These are phyloP conservation scores for Turritis glabra DNA, from an alignment of 345 rosid species.

Conservation along the genomic window DNA sequence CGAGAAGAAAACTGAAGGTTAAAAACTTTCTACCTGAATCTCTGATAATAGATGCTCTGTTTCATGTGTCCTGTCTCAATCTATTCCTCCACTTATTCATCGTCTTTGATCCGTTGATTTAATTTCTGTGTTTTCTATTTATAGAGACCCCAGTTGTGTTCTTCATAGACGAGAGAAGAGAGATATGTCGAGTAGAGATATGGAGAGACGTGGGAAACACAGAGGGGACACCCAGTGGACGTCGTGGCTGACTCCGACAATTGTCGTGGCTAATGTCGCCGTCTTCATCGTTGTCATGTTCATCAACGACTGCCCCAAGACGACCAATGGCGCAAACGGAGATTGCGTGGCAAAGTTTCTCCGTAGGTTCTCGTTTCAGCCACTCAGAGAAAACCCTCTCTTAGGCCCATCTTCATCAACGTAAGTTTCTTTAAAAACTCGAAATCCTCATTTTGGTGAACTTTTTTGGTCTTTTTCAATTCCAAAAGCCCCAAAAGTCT, in stretches of 20 bases:
- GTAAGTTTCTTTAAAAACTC: constrained; percentile 42
- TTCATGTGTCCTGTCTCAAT: constrained; percentile 16
- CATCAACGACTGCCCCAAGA: constrained; percentile 82
- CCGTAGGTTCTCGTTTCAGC: constrained; percentile 83
- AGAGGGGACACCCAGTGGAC: constrained; percentile 58
- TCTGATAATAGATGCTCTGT: constrained; percentile 16
- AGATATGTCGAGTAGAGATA: constrained; percentile 55
- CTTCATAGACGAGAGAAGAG: constrained; percentile 1
- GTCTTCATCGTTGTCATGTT: constrained; percentile 71
- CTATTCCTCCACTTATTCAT: background rate
- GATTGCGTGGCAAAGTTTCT: constrained; percentile 70
- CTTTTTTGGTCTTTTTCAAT: background rate
- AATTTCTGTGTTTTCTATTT: background rate
- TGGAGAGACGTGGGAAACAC: constrained; percentile 51
- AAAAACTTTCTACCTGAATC: constrained; percentile 3
- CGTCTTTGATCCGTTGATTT: constrained; percentile 21
- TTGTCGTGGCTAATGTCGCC: constrained; percentile 68
- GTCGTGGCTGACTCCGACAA: constrained; percentile 78
- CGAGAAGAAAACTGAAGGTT: constrained; percentile 19
- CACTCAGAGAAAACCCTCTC: constrained; percentile 78
- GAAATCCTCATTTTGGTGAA: background rate
- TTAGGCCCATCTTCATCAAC: constrained; percentile 90
- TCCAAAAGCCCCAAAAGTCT: background rate
- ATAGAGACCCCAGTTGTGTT: background rate
- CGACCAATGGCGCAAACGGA: constrained; percentile 42